Evolutionary conservation across 257 asterid species (phyloP), one percentile per base, ranked within the genome.

Genomic region (Solanum microdontum): DNA sequence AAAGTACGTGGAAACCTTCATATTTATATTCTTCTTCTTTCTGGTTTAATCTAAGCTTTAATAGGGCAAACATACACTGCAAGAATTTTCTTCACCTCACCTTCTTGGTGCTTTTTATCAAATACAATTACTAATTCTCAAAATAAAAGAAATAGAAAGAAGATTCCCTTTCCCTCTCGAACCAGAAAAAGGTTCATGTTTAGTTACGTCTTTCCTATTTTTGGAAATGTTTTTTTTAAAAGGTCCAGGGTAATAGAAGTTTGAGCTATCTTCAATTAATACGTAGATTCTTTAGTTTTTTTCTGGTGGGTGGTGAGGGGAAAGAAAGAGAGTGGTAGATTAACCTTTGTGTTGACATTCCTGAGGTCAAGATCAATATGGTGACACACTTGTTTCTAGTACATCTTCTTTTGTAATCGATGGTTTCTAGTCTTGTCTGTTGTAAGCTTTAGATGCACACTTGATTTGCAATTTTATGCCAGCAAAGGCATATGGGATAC

Each of bases 1-100:
- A 97, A 97, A 97, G 99, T 94, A 86, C 80, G 88, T 84, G 55
- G 36, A 82, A 45, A 84, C 73, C 37, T 86, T 70, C 83, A 43
- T 48, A 39, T 12, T 70, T 40, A 6, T 36, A 15, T 48, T 82
- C 68, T 80, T 80, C 43, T 82, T 37, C 69, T 28, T 17, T 28
- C 43, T 48, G 19, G 43, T 48, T 45, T 34, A 82, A 19, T 4
- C 37, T 48, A 48, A 45, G 43, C 28, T 48, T 80, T 82, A 23
- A 30, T 48, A 15, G 43, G 30, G 68, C 14, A 26, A 79, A 15
- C 68, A 26, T 45, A 80, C 24, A 15, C 24, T 28, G 15, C 28
- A 80, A 45, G 26, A 28, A 45, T 45, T 80, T 15, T 15, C 69
- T 80, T 48, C 85, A 15, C 32, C 82, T 23, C 30, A 74, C 30